A percentile compares a stretch with the other conserved stretches of the same genome.
Evolutionary conservation across 768 basidiomycete genomes (phyloP).

Genomic region (Crucibulum laeve): DNA sequence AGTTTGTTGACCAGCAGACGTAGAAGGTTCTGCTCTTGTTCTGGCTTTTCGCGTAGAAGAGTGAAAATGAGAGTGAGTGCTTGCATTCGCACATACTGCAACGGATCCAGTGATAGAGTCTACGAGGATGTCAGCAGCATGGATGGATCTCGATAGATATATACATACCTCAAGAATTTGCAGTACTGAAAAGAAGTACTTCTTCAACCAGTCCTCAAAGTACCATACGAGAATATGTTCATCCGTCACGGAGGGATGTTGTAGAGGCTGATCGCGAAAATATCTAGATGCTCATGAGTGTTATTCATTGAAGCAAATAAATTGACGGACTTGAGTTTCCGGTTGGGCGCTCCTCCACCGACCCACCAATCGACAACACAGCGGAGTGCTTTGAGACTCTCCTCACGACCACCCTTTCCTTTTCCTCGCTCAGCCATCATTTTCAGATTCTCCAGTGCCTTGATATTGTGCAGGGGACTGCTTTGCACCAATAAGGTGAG

Average conservation of each 20-base stretch:
- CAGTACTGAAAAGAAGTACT: slow-evolving; percentile 89
- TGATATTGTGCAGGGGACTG: slow-evolving; percentile 81
- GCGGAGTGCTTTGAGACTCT: slow-evolving; percentile 84
- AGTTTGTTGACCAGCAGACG: slow-evolving; percentile 93
- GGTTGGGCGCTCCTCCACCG: slow-evolving; percentile 83
- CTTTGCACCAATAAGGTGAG: slow-evolving; percentile 86
- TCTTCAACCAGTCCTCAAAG: slow-evolving; percentile 98
- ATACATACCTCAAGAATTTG: slow-evolving; percentile 79
- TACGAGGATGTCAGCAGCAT: slow-evolving; percentile 18
- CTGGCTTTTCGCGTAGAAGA: slow-evolving; percentile 84
- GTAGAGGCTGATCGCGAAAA: slow-evolving; percentile 82
- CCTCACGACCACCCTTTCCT: slow-evolving; percentile 88
- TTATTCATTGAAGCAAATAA: background rate
- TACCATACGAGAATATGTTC: slow-evolving; percentile 77
- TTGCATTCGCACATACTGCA: slow-evolving; percentile 86
- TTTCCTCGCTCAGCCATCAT: slow-evolving; percentile 73
- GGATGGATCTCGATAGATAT: background rate
- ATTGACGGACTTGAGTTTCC: slow-evolving; percentile 75
- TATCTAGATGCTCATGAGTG: slow-evolving; percentile 48
- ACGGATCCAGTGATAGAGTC: slow-evolving; percentile 79
- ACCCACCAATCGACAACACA: slow-evolving; percentile 98
- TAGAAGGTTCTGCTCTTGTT: slow-evolving; percentile 96
- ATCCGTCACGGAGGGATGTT: slow-evolving; percentile 61
- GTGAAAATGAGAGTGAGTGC: slow-evolving; percentile 72
- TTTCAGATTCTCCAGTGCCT: slow-evolving; percentile 73